Conservation (phyloP, 2,329 filamentous ascomycete species). For the Claviceps capensis region DNA sequence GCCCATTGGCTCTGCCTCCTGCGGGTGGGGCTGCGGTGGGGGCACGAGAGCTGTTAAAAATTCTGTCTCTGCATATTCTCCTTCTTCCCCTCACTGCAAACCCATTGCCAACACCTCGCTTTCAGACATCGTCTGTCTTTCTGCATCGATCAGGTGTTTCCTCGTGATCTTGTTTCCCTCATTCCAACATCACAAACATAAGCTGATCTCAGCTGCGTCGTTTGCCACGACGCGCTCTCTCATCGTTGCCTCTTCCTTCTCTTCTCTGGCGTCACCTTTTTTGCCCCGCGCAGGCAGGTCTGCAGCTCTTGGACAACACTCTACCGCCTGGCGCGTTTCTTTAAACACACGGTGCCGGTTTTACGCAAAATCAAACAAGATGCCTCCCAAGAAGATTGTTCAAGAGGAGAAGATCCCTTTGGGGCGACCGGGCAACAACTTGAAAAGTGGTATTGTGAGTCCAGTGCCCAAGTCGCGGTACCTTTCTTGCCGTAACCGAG, state of each 20-base stretch:
- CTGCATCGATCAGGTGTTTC: conserved; percentile 13
- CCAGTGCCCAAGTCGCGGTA: background rate
- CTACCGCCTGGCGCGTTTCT: conserved; percentile 38
- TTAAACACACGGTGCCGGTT: conserved; percentile 35
- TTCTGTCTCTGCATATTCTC: conserved; percentile 12
- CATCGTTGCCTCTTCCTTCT: conserved; percentile 28
- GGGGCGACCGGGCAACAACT: conserved; percentile 89
- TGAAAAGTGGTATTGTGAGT: conserved; percentile 97
- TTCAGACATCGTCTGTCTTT: conserved; percentile 7
- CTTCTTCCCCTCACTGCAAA: conserved; percentile 6
- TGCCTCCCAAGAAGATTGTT: conserved; percentile 89
- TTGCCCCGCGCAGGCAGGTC: conserved; percentile 50
- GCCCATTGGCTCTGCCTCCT: background rate
- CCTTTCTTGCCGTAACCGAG: background rate
- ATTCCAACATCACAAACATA: conserved; percentile 12
- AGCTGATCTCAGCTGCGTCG: conserved; percentile 29
- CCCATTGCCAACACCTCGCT: background rate
- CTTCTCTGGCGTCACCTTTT: conserved; percentile 39
- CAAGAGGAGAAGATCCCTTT: conserved; percentile 94
- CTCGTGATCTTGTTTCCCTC: conserved; percentile 1
- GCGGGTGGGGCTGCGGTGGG: conserved; percentile 7
- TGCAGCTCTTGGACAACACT: conserved; percentile 41
- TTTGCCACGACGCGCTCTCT: conserved; percentile 30
- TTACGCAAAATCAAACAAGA: conserved; percentile 54
- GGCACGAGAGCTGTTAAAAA: conserved; percentile 13